Base-by-base conservation (phyloP, 768 basidiomycete species). In the Boletus subparvulus region DNA sequence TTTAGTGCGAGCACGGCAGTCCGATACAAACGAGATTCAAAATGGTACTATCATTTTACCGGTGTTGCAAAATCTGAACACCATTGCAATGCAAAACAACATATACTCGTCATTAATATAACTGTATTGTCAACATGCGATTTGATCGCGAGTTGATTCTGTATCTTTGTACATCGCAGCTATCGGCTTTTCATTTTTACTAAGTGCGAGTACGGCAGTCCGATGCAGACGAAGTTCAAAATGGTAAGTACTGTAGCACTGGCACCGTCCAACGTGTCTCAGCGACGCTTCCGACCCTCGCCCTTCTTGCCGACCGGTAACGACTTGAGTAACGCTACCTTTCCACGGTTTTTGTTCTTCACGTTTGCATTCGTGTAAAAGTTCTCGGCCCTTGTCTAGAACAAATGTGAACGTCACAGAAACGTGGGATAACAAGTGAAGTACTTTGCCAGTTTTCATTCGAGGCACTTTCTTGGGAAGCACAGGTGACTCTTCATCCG, bases 401-500 rank as follows among this genome's bases (percentile, higher is more conserved):
- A 32, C n/a, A 21, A 19, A 35, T 59, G 52, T 65, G 30, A 69
- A 54, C 13, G 14, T 43, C 41, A 56, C 30, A 30, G 19, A 44
- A 42, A 56, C 0, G 21, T 17, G 13, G 35, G 14, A 54, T 32
- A 39, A 56, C 9, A 54, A 43, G 39, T 2, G 8, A 59, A 59
- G 41, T 69, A 87, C 90, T 78, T 99, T 99, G 79, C 86, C 93
- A 1, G 97, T 98, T 65, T 83, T 96, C 92, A 96, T 90, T 17
- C 96, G 89, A 28, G 81, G 70, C 61, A 82, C 88, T 71, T 92
- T 92, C 68, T 72, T 76, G 16, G 68, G 52, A 32, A 65, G 64
- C 9, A 62, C 65, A 14, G 70, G 69, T 1, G 64, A 67, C 42
- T 75, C 79, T 26, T 73, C 73, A 14, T 77, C 75, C 1, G 71